These are phyloP conservation scores for Yamadazyma blattariae DNA, from an alignment of 1,139 yeast genomes.

Conservation along the genomic window DNA sequence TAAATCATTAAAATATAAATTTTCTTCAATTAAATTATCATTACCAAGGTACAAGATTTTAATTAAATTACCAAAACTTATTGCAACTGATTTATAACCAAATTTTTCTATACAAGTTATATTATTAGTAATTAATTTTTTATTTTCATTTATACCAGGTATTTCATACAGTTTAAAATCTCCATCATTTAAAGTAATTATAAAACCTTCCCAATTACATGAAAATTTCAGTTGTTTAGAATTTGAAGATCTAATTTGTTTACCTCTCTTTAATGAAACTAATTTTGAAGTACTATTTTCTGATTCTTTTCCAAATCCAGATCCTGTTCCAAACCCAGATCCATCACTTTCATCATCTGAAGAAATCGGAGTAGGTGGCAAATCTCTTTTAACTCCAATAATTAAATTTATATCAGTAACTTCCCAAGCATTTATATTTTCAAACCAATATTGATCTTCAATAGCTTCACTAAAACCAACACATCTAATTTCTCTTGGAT, in stretches of 20 bases:
- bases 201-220: constrained; percentile 72
- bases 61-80: constrained; percentile 69
- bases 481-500: constrained; percentile 86
- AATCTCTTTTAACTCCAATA: constrained; percentile 58
- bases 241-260: constrained; percentile 1
- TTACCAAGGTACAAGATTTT: constrained; percentile 74
- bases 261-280: constrained; percentile 5
- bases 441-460: constrained; percentile 68
- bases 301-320: too few relatives aligned
- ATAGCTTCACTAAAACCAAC: constrained; percentile 74
- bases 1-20: constrained; percentile 34
- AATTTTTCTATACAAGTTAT: constrained; percentile 51
- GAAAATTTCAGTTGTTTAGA: neutral
- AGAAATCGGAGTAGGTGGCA: neutral
- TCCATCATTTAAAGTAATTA: constrained; percentile 63
- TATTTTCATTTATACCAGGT: constrained; percentile 29
- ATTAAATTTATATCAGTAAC: constrained; percentile 73
- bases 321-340: too few relatives aligned
- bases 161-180: constrained; percentile 56
- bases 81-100: constrained; percentile 76
- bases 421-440: constrained; percentile 72
- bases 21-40: constrained; percentile 42
- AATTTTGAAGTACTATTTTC: constrained; percentile 8
- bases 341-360: constrained; percentile 1
- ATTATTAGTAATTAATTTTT: constrained; percentile 38